These are phyloP conservation scores for Seminavis robusta DNA, from an alignment of 108 stramenopile genomes.

Conservation along the genomic window DNA sequence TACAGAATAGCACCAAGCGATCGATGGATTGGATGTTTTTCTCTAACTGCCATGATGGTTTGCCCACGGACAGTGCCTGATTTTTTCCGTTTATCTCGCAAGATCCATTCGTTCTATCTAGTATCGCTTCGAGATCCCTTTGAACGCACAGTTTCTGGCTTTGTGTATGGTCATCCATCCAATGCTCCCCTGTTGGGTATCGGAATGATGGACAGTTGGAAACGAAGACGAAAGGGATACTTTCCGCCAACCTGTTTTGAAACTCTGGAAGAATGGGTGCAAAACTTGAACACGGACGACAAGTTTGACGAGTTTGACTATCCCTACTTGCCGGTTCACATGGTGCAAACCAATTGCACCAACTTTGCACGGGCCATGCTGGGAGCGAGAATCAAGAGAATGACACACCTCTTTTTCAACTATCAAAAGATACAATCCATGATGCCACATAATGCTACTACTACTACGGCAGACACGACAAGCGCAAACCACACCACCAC, in stretches of 20 bases:
- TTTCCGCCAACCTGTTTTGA: conserved; percentile 50
- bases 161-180: conserved; percentile 33
- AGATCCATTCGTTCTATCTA: conserved; percentile 29
- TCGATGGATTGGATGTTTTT: too few species aligned
- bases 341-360: conserved; percentile 9
- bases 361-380: conserved; percentile 11
- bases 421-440: conserved; percentile 5
- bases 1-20: too few species aligned
- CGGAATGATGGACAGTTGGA: too few species aligned
- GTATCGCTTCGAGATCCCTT: conserved; percentile 54
- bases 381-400: conserved; percentile 31
- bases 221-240: too few species aligned
- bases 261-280: conserved; percentile 35
- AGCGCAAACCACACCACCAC: too few species aligned
- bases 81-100: conserved; percentile 21
- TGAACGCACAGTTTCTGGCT: conserved; percentile 52
- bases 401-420: conserved; percentile 41
- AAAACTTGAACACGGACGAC: conserved; percentile 10
- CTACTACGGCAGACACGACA: too few species aligned
- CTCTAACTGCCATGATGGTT: too few species aligned
- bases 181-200: too few species aligned
- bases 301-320: conserved; percentile 34
- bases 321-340: conserved; percentile 21
- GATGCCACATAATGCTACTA: too few species aligned
- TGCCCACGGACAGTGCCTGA: too few species aligned